phyloP scores from a whole-genome alignment of 805 yeast species.

The Suhomyces vadensis region DNA sequence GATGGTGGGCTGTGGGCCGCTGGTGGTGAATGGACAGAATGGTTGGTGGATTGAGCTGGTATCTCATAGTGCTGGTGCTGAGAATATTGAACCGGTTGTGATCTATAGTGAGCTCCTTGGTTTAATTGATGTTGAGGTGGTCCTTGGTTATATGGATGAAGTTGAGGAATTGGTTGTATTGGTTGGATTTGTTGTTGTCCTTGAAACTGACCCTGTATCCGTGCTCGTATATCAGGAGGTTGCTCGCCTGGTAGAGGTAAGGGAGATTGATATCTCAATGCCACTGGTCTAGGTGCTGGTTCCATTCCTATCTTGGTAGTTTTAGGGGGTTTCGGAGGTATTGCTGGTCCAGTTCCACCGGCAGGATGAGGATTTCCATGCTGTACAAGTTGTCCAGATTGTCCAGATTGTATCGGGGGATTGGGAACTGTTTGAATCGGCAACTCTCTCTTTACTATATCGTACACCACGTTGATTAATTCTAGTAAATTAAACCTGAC shows the following conservation, averaged over 20 bases:
- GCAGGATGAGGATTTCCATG: no score
- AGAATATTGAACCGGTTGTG: no score
- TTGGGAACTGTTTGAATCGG: slow-evolving; percentile 6
- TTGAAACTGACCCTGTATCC: no score
- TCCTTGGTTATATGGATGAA: not conserved
- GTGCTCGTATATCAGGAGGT: not conserved
- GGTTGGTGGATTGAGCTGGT: no score
- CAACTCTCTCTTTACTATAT: slow-evolving; percentile 5
- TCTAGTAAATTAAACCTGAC: slow-evolving; percentile 22
- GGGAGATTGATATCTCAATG: slow-evolving; percentile 35
- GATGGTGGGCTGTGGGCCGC: no score
- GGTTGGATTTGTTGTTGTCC: no score
- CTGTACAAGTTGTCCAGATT: no score
- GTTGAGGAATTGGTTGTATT: no score
- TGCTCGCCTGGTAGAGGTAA: slow-evolving; percentile 22
- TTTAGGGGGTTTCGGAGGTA: slow-evolving; percentile 17
- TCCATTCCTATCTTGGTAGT: not conserved
- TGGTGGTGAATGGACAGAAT: no score
- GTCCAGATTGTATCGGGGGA: not conserved
- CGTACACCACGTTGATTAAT: slow-evolving; percentile 17
- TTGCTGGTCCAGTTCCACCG: not conserved
- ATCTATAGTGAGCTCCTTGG: no score
- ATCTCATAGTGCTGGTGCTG: no score
- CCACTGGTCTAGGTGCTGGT: slow-evolving; percentile 20
- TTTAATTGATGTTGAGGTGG: not conserved